These are phyloP conservation scores for Friedmanniomyces endolithicus DNA, from an alignment of 495 filamentous ascomycete species.

Conservation along the genomic window DNA sequence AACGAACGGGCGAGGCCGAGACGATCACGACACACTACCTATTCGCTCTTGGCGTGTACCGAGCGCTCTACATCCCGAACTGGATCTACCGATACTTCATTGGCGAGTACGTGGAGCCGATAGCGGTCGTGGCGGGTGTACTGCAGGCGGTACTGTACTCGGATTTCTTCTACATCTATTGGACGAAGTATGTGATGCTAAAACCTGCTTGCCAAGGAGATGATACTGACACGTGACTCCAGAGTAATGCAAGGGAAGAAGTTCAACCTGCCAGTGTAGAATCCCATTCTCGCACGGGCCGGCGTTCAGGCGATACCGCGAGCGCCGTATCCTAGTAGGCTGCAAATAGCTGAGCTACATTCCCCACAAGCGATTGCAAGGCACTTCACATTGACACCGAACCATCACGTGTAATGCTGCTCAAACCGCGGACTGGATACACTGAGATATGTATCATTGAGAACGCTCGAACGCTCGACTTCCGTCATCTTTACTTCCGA, in stretches of 20 bases:
- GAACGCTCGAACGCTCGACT: too few relatives aligned
- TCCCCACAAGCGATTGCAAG: too few relatives aligned
- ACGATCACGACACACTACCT: slow-evolving; percentile 97
- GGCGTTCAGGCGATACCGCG: neutral
- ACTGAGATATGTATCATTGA: too few relatives aligned
- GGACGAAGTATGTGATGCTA: slow-evolving; percentile 57
- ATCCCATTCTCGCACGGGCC: neutral
- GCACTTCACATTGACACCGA: too few relatives aligned
- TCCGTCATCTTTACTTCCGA: neutral
- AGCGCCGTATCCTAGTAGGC: too few relatives aligned
- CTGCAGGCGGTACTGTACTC: slow-evolving; percentile 92
- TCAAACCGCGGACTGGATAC: too few relatives aligned
- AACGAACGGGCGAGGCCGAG: slow-evolving; percentile 93
- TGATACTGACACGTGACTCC: neutral
- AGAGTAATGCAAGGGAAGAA: slow-evolving; percentile 25
- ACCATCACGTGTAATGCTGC: too few relatives aligned
- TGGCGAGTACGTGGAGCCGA: slow-evolving; percentile 58
- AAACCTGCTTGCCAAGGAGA: neutral
- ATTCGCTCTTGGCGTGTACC: slow-evolving; percentile 84
- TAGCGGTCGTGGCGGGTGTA: slow-evolving; percentile 74
- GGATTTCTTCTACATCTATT: slow-evolving; percentile 99
- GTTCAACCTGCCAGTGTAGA: slow-evolving; percentile 25
- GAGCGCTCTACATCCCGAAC: slow-evolving; percentile 94
- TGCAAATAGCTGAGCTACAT: too few relatives aligned
- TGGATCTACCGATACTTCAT: slow-evolving; percentile 83